Base-by-base conservation (phyloP, 2,329 filamentous ascomycete genomes). In the Fusarium heterosporum region DNA sequence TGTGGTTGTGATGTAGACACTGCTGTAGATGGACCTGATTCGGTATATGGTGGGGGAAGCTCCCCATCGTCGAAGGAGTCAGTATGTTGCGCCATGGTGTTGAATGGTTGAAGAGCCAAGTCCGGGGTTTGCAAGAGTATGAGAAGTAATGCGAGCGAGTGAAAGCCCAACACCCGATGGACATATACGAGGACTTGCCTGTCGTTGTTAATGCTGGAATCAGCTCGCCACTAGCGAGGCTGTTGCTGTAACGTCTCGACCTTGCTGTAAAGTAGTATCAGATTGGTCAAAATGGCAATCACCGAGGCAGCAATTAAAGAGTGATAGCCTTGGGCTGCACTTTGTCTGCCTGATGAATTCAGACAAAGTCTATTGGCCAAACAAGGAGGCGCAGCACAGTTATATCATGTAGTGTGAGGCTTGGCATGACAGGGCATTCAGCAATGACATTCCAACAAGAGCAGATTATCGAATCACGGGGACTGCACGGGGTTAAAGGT, bases 31-130 rank as follows among this genome's bases (percentile, higher is more conserved):
- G 66, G 48, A 4, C 60, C 70, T 38, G 71, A 52, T 48, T 66
- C 53, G 28, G 61, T 59, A 34, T 74, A 74, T 9, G 72, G 72
- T 22, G 72, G 72, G 38, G 72, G 72, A n/a, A 69, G 54, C 10
- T 74, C 71, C 34, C 71, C 63, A 6, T 62, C 51, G 3, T 46
- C 26, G 16, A 68, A 63, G n/a, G n/a, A 19, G 17, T 68, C 39
- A 12, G 51, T 19, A 36, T 61, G 62, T 36, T 61, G 62, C 6
- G 68, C 59, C 68, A 70, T 70, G 45, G 5, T 50, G 57, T 17
- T 53, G 30, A 36, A n/a, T 28, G 29, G 28, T 41, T 11, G 25
- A 43, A 28, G 25, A 48, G 49, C 49, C 49, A 61, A 68, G 49
- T 30, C 22, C 45, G 10, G 32, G 11, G 25, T 48, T 26, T 28